Evolutionary conservation across 306 rosid species (phyloP).

Genomic region (Vicia faba): DNA sequence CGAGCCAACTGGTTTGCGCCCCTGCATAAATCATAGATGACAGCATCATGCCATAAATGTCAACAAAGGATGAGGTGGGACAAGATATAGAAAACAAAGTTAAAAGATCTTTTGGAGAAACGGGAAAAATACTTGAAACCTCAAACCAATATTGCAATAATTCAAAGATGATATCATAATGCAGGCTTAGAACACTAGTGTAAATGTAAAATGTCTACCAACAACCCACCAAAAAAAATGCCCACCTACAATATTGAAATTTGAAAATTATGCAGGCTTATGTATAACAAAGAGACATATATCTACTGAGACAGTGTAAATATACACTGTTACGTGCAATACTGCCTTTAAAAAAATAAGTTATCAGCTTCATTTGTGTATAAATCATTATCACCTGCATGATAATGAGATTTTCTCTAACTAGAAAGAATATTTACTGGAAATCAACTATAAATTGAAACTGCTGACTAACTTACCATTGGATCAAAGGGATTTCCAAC

Average conservation of each 20-base stretch:
- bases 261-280: conserved; percentile 9
- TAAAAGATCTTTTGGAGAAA: neutral
- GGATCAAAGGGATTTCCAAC: conserved; percentile 91
- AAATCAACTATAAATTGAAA: conserved; percentile 20
- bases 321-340: neutral
- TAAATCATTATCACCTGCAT: conserved; percentile 17
- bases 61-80: neutral
- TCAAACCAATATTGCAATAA: conserved; percentile 11
- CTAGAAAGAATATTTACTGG: conserved; percentile 20
- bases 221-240: neutral
- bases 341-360: neutral
- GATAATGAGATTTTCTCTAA: neutral
- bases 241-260: neutral
- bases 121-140: neutral
- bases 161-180: conserved; percentile 7
- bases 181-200: conserved; percentile 25
- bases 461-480: conserved; percentile 62
- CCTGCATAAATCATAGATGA: conserved; percentile 62
- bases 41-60: conserved; percentile 41
- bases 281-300: neutral
- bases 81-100: conserved; percentile 5
- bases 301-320: conserved; percentile 6
- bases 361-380: conserved; percentile 8
- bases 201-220: conserved; percentile 11
- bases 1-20: conserved; percentile 75